phyloP scores from a whole-genome alignment of 345 rosid species.

The thale cress (Arabidopsis thaliana) region DNA sequence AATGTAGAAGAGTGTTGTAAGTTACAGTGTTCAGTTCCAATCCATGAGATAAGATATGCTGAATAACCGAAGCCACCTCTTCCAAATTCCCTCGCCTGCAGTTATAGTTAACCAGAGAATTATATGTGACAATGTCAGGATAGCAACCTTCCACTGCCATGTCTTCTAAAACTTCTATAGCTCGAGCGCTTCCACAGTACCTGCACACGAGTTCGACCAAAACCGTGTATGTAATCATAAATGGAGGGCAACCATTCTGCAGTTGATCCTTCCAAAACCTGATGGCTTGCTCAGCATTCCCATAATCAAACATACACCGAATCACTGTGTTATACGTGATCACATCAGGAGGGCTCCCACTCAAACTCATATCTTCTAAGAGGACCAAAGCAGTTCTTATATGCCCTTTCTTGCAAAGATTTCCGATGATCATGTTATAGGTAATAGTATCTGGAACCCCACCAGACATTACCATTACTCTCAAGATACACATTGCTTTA shows the following conservation, averaged over 20 bases:
- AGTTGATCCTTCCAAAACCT: slow-evolving; percentile 73
- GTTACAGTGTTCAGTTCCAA: slow-evolving; percentile 67
- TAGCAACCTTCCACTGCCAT: slow-evolving; percentile 76
- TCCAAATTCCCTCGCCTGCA: slow-evolving; percentile 66
- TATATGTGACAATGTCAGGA: slow-evolving; percentile 78
- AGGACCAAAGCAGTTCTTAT: slow-evolving; percentile 61
- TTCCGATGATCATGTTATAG: slow-evolving; percentile 78
- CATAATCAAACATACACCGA: slow-evolving; percentile 64
- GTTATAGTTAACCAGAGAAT: slow-evolving; percentile 65
- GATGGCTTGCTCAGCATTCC: slow-evolving; percentile 64
- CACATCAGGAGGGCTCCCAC: slow-evolving; percentile 82
- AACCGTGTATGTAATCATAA: slow-evolving; percentile 65
- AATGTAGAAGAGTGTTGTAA: slow-evolving; percentile 79
- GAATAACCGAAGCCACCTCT: slow-evolving; percentile 60
- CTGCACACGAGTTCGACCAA: slow-evolving; percentile 80
- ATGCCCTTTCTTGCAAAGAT: slow-evolving; percentile 67
- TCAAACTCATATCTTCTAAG: slow-evolving; percentile 74
- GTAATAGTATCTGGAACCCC: slow-evolving; percentile 80
- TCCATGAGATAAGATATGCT: slow-evolving; percentile 62
- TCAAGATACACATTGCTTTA: slow-evolving; percentile 63
- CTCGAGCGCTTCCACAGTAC: slow-evolving; percentile 66
- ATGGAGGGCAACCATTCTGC: slow-evolving; percentile 76
- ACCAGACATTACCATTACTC: slow-evolving; percentile 83
- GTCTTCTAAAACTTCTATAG: slow-evolving; percentile 81
- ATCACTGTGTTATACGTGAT: slow-evolving; percentile 77